Evolutionary conservation across 768 basidiomycete species (phyloP).

Genomic region (Russula virescens): DNA sequence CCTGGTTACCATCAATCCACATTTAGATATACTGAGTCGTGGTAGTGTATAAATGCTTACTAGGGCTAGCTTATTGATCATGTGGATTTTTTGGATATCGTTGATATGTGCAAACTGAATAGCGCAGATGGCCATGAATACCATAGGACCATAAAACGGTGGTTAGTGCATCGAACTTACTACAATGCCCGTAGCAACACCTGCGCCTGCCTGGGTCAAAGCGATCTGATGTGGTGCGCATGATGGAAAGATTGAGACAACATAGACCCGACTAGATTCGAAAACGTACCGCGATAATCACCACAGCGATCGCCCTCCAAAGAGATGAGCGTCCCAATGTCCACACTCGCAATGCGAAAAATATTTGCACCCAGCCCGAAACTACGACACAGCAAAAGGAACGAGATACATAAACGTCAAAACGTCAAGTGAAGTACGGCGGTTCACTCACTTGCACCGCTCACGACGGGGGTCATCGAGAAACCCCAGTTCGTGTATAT

Average conservation of each 20-base stretch:
- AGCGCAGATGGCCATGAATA: background rate
- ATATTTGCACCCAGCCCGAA: constrained; percentile 3
- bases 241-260: background rate
- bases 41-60: background rate
- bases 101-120: background rate
- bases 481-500: background rate
- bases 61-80: background rate
- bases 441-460: background rate
- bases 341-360: constrained; percentile 10
- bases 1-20: background rate
- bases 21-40: background rate
- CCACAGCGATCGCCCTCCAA: background rate
- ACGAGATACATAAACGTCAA: background rate
- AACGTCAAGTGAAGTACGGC: background rate
- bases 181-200: background rate
- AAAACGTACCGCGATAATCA: background rate
- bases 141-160: background rate
- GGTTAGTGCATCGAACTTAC: background rate
- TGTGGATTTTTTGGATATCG: background rate
- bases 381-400: background rate
- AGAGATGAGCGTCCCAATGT: background rate
- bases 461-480: background rate
- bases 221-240: background rate
- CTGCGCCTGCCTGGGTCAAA: background rate
- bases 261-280: background rate